Percentiles rank a stretch among this genome's conserved stretches.
phyloP scores from a whole-genome alignment of 768 basidiomycete genomes.

The Mycena galericulata region DNA sequence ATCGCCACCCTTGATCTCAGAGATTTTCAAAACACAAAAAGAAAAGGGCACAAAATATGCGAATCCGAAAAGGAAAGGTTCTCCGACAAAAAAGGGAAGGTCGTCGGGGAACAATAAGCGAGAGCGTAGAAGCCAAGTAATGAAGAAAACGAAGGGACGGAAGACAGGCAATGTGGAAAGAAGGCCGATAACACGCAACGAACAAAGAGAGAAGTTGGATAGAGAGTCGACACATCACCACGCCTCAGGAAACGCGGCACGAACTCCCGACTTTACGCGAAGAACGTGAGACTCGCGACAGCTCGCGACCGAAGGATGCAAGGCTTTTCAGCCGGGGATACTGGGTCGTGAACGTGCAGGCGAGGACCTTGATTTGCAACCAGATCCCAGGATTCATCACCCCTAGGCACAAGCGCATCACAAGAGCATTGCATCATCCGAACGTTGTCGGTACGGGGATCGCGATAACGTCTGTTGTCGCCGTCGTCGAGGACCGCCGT shows the following conservation, averaged over 20 bases:
- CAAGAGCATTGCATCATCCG: not conserved
- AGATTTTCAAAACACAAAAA: conserved; percentile 8
- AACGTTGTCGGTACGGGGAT: not conserved
- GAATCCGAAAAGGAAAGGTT: not conserved
- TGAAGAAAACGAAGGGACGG: not conserved
- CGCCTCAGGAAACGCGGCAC: not conserved
- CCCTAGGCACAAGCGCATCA: conserved; percentile 4
- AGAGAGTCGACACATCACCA: conserved; percentile 14
- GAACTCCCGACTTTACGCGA: not conserved
- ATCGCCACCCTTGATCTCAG: conserved; percentile 7
- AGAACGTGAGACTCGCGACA: not conserved
- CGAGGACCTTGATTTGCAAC: not conserved
- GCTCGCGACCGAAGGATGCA: not conserved
- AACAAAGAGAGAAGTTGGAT: conserved; percentile 13
- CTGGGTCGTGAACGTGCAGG: conserved; percentile 12
- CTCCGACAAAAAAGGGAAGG: conserved; percentile 6
- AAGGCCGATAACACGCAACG: conserved; percentile 13
- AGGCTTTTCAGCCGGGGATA: conserved; percentile 1
- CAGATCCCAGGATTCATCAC: conserved; percentile 3
- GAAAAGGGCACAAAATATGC: conserved; percentile 14
- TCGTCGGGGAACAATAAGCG: conserved; percentile 7
- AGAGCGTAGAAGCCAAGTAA: not conserved
- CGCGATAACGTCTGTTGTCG: too few species aligned
- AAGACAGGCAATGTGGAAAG: conserved; percentile 11
- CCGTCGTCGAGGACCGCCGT: too few species aligned